Conservation (phyloP, 306 rosid species). For the Crataegus laevigata region DNA sequence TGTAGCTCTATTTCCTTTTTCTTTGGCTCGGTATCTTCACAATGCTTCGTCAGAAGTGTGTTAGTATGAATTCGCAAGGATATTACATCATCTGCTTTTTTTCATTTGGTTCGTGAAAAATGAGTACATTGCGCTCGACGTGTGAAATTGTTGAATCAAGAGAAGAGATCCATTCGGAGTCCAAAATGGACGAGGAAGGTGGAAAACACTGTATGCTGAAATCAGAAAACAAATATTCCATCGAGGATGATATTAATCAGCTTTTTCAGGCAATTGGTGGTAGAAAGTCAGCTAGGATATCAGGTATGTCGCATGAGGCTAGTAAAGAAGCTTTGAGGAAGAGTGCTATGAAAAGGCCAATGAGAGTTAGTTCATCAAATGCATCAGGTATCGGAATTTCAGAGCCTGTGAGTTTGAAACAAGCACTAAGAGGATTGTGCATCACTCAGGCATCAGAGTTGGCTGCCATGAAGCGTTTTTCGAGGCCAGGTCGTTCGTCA, state of each 20-base stretch:
- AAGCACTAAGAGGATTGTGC: slow-evolving; percentile 94
- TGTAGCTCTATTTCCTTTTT: slow-evolving; percentile 14
- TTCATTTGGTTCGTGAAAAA: slow-evolving; percentile 26
- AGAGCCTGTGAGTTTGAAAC: slow-evolving; percentile 90
- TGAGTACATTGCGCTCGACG: slow-evolving; percentile 44
- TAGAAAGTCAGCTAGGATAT: slow-evolving; percentile 50
- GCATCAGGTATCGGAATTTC: slow-evolving; percentile 89
- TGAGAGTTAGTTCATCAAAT: slow-evolving; percentile 61
- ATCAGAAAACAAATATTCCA: slow-evolving; percentile 56
- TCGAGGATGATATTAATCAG: slow-evolving; percentile 83
- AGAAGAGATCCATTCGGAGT: slow-evolving; percentile 48
- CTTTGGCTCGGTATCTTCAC: slow-evolving; percentile 17
- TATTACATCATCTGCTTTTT: slow-evolving; percentile 6
- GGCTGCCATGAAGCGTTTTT: slow-evolving; percentile 86
- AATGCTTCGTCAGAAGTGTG: slow-evolving; percentile 44
- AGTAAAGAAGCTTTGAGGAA: slow-evolving; percentile 43
- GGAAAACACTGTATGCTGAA: slow-evolving; percentile 36
- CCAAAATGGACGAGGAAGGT: slow-evolving; percentile 32
- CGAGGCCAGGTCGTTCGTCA: slow-evolving; percentile 65
- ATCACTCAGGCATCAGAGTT: slow-evolving; percentile 97
- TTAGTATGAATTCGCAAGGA: slow-evolving; percentile 23
- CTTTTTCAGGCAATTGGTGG: slow-evolving; percentile 83
- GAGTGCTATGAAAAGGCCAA: slow-evolving; percentile 91
- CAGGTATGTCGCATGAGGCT: slow-evolving; percentile 29
- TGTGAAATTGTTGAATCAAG: slow-evolving; percentile 77